Evolutionary conservation across 192 early-diverging fungal species (phyloP).

Genomic region (Dissophora globulifera): DNA sequence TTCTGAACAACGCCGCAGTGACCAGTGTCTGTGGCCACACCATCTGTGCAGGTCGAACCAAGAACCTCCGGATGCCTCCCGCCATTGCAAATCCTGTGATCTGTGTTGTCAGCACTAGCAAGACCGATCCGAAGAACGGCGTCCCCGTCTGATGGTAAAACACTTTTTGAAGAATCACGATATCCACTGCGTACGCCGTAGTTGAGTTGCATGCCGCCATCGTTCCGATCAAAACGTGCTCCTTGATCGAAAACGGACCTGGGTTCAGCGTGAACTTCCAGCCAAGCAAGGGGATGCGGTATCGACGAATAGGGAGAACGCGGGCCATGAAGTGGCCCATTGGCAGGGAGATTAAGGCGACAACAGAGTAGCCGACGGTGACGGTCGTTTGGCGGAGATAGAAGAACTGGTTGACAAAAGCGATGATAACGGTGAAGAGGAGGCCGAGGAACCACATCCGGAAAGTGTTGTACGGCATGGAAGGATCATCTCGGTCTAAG

Average conservation of each 20-base stretch:
- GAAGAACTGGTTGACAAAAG: constrained; percentile 3
- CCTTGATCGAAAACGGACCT: constrained; percentile 70
- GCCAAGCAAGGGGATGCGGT: constrained; percentile 27
- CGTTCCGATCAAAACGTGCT: constrained; percentile 65
- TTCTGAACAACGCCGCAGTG: constrained; percentile 76
- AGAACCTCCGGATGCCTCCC: constrained; percentile 59
- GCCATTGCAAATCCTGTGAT: constrained; percentile 58
- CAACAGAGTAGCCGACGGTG: neutral
- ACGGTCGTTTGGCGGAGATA: neutral
- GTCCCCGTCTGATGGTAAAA: neutral
- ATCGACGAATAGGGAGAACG: constrained; percentile 48
- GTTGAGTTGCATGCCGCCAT: constrained; percentile 59
- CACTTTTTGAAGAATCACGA: neutral
- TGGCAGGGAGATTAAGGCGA: constrained; percentile 49
- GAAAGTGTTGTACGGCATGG: neutral
- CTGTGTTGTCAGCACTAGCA: neutral
- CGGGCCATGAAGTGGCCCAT: constrained; percentile 55
- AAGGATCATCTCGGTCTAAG: neutral
- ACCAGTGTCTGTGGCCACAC: constrained; percentile 50
- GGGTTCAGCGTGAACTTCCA: constrained; percentile 61
- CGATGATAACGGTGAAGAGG: neutral
- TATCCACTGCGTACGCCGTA: constrained; percentile 63
- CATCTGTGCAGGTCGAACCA: constrained; percentile 74
- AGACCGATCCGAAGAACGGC: neutral
- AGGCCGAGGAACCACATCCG: constrained; percentile 1